A percentile compares a stretch with the other conserved stretches of the same genome.
These are phyloP conservation scores for Rhodocollybia butyracea DNA, from an alignment of 768 basidiomycete species.

Conservation along the genomic window DNA sequence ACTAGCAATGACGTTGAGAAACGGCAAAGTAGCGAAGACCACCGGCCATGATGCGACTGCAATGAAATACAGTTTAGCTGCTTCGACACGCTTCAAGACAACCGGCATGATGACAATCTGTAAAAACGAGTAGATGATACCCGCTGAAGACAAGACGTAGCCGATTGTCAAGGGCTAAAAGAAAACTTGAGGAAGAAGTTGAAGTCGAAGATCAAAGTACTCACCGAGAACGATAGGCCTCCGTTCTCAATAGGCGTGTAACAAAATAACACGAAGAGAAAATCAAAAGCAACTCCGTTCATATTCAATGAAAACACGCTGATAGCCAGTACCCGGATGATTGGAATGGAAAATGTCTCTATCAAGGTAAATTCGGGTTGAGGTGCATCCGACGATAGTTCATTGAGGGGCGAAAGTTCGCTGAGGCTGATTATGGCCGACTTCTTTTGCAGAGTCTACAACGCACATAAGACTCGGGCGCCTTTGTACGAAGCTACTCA, in stretches of 20 bases:
- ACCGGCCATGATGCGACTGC: slow-evolving; percentile 54
- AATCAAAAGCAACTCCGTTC: slow-evolving; percentile 58
- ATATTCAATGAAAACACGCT: slow-evolving; percentile 50
- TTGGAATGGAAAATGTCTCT: slow-evolving; percentile 44
- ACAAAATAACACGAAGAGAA: slow-evolving; percentile 68
- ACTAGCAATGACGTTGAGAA: slow-evolving; percentile 46
- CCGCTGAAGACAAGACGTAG: slow-evolving; percentile 48
- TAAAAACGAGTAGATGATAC: slow-evolving; percentile 40
- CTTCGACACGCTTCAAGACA: slow-evolving; percentile 46
- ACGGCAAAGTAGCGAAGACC: slow-evolving; percentile 43
- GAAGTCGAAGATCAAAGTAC: not conserved
- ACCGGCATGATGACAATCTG: slow-evolving; percentile 54
- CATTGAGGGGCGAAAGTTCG: too few relatives aligned
- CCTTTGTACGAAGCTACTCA: not conserved
- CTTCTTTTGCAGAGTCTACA: too few relatives aligned
- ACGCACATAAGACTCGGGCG: not conserved
- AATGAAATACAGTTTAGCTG: slow-evolving; percentile 47
- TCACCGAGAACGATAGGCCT: slow-evolving; percentile 55
- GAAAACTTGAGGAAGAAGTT: not conserved
- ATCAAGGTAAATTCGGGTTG: slow-evolving; percentile 3
- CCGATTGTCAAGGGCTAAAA: slow-evolving; percentile 38
- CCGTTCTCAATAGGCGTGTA: slow-evolving; percentile 57
- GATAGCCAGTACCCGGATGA: slow-evolving; percentile 54
- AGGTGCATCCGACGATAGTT: too few relatives aligned
- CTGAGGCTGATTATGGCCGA: too few relatives aligned